These are phyloP conservation scores for Dentipellis fragilis DNA, from an alignment of 768 basidiomycete species.

Conservation along the genomic window DNA sequence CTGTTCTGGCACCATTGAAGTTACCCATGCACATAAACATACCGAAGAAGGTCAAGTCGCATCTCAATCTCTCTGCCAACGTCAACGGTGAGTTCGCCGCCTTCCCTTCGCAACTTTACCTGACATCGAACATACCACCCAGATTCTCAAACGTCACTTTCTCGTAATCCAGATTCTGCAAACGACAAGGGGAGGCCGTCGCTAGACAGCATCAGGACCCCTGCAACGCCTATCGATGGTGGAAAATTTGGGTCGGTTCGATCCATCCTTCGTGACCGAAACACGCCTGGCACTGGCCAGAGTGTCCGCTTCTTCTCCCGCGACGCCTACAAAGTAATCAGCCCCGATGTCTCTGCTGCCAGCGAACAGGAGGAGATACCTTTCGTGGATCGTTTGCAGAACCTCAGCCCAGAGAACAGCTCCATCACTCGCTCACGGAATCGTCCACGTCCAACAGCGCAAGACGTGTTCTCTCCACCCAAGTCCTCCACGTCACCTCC, in stretches of 20 bases:
- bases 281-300: conserved; percentile 69
- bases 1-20: conserved; percentile 8
- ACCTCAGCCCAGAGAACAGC: conserved; percentile 19
- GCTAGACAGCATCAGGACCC: conserved; percentile 13
- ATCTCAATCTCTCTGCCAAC: conserved; percentile 9
- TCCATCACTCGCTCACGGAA: conserved; percentile 9
- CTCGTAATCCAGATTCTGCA: conserved; percentile 20
- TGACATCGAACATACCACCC: neutral
- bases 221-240: conserved; percentile 23
- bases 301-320: conserved; percentile 72
- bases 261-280: conserved; percentile 62
- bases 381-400: conserved; percentile 19
- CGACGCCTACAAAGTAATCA: conserved; percentile 55
- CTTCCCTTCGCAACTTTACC: neutral
- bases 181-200: conserved; percentile 18
- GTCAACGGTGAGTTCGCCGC: neutral
- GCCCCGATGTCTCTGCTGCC: conserved; percentile 49
- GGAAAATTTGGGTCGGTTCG: conserved; percentile 42
- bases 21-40: conserved; percentile 5
- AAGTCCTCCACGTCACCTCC: conserved; percentile 13
- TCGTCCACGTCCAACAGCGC: conserved; percentile 6
- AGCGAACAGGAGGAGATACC: conserved; percentile 22
- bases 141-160: conserved; percentile 12
- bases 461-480: conserved; percentile 11
- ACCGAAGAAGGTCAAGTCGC: conserved; percentile 14